These are phyloP conservation scores for Globisporangium paroecandrum DNA, from an alignment of 352 stramenopile genomes.

Conservation along the genomic window DNA sequence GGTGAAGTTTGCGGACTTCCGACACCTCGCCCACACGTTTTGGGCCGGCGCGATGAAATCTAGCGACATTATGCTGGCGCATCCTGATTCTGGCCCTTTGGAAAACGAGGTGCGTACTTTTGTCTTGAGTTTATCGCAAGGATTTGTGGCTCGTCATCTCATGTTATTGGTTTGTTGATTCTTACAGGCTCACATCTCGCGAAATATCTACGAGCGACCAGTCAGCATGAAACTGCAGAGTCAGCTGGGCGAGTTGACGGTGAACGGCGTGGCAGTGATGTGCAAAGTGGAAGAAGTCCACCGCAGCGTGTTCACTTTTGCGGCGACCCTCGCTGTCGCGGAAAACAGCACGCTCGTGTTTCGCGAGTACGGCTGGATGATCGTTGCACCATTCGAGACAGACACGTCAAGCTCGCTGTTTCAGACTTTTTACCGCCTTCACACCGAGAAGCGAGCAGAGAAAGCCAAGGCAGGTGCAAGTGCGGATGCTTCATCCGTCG, in stretches of 20 bases:
- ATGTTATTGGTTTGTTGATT: neutral
- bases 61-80: neutral
- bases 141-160: neutral
- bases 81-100: neutral
- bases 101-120: neutral
- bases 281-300: constrained; percentile 11
- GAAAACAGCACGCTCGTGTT: constrained; percentile 7
- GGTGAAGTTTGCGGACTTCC: constrained; percentile 8
- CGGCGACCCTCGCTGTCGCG: constrained; percentile 8
- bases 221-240: constrained; percentile 1
- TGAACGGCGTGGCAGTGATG: constrained; percentile 12
- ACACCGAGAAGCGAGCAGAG: constrained; percentile 7
- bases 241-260: neutral
- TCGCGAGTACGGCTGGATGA: constrained; percentile 16
- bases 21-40: constrained; percentile 1
- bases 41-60: neutral
- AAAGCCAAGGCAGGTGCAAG: neutral
- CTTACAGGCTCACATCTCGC: neutral
- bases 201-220: neutral
- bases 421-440: constrained; percentile 13
- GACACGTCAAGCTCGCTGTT: neutral
- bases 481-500: neutral
- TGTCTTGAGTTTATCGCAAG: neutral
- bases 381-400: constrained; percentile 3
- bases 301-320: constrained; percentile 16